Percentiles rank a stretch among this genome's conserved stretches.
phyloP scores from a whole-genome alignment of 257 asterid genomes.

The Capsicum baccatum region DNA sequence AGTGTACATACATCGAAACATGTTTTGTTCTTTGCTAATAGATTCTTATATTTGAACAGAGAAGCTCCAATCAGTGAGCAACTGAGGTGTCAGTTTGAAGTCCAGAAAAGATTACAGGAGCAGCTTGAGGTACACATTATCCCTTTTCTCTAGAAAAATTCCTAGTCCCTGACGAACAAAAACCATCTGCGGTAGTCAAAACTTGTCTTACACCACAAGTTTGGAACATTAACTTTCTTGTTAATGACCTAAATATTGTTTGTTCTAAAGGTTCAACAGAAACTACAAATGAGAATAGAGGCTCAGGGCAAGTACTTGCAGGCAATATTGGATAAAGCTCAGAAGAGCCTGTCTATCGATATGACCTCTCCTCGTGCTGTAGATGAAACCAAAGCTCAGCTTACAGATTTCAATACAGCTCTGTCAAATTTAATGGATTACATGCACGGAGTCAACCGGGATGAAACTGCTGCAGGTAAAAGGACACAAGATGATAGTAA shows the following conservation, averaged over 20 bases:
- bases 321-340: conserved; percentile 77
- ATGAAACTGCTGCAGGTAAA: conserved; percentile 40
- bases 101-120: conserved; percentile 70
- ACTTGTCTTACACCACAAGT: not conserved
- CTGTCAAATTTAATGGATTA: conserved; percentile 71
- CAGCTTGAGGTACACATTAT: conserved; percentile 70
- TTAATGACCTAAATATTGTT: not conserved
- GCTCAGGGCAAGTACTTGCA: conserved; percentile 94
- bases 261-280: conserved; percentile 76
- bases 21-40: not conserved
- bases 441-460: conserved; percentile 50
- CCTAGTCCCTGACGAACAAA: not conserved
- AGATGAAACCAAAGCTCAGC: conserved; percentile 66
- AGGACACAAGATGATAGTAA: conserved; percentile 31
- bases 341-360: conserved; percentile 57
- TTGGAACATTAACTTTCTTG: not conserved
- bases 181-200: not conserved
- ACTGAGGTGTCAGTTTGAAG: conserved; percentile 68
- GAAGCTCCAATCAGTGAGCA: conserved; percentile 74
- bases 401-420: conserved; percentile 68
- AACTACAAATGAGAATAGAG: conserved; percentile 87
- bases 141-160: not conserved
- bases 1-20: not conserved
- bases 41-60: conserved; percentile 44
- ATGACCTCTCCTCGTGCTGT: conserved; percentile 48